Percentiles rank a stretch among this genome's conserved stretches.
phyloP scores from a whole-genome alignment of 2,329 filamentous ascomycete genomes.

The Fusarium temperatum region DNA sequence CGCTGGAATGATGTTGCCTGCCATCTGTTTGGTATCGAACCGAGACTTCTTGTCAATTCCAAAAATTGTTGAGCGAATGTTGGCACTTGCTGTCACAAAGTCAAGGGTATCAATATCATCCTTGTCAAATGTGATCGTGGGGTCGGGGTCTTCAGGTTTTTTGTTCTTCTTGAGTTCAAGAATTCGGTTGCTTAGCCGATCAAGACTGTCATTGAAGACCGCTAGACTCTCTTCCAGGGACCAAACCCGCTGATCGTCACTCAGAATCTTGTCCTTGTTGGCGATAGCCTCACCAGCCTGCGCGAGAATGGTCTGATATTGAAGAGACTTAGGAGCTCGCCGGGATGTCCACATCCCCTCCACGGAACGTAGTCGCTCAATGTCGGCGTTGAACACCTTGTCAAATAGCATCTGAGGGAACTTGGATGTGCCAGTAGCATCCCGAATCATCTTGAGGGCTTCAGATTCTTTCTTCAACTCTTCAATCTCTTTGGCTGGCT shows the following conservation, averaged over 20 bases:
- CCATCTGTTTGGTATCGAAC: slow-evolving; percentile 99
- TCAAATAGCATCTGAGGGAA: slow-evolving; percentile 87
- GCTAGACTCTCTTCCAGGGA: slow-evolving; percentile 82
- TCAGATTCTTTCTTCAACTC: slow-evolving; percentile 86
- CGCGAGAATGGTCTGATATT: slow-evolving; percentile 69
- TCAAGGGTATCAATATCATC: slow-evolving; percentile 95
- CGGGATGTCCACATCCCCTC: slow-evolving; percentile 96
- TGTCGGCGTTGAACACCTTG: slow-evolving; percentile 90
- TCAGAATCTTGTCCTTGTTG: slow-evolving; percentile 62
- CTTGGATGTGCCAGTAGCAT: slow-evolving; percentile 78
- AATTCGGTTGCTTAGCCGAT: slow-evolving; percentile 78
- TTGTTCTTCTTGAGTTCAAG: slow-evolving; percentile 66
- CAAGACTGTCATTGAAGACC: slow-evolving; percentile 86
- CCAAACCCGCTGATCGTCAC: slow-evolving; percentile 81
- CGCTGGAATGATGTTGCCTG: slow-evolving; percentile 97
- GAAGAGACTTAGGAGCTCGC: slow-evolving; percentile 75
- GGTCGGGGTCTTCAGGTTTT: slow-evolving; percentile 60
- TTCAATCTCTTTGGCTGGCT: slow-evolving; percentile 76
- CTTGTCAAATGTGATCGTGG: slow-evolving; percentile 90
- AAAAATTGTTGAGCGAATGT: slow-evolving; percentile 89
- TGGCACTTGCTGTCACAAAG: slow-evolving; percentile 90
- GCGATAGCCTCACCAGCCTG: slow-evolving; percentile 61
- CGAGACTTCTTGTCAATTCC: slow-evolving; percentile 88
- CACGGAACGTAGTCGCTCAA: slow-evolving; percentile 83
- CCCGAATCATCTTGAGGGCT: slow-evolving; percentile 83